Percentiles rank a stretch among this genome's conserved stretches.
Evolutionary conservation across 192 early-diverging fungal species (phyloP).

Genomic region (Phlyctochytrium arcticum): DNA sequence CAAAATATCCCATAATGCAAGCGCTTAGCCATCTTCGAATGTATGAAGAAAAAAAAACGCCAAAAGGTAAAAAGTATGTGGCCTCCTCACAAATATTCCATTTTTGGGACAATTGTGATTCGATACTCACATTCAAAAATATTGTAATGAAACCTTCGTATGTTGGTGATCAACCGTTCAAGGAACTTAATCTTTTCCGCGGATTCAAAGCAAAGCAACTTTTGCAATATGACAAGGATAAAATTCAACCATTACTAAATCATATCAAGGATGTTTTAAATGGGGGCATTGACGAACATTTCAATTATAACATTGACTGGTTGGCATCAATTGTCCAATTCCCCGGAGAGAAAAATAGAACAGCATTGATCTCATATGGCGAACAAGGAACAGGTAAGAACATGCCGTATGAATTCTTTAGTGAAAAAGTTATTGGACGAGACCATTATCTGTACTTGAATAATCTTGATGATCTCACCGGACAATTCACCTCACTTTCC

Average conservation of each 20-base stretch:
- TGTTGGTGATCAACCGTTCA: not conserved
- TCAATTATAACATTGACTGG: not conserved
- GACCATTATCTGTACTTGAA: slow-evolving; percentile 1
- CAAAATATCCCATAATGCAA: not conserved
- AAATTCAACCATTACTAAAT: not conserved
- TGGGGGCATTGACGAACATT: not conserved
- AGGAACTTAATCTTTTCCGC: slow-evolving; percentile 8
- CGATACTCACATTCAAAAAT: not conserved
- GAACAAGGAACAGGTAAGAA: slow-evolving; percentile 10
- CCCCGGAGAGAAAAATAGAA: not conserved
- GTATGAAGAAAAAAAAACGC: not conserved
- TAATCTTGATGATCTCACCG: slow-evolving; percentile 7
- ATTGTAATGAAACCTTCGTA: not conserved
- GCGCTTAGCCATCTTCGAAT: not conserved
- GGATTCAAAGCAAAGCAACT: slow-evolving; percentile 4
- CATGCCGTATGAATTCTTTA: slow-evolving; percentile 8
- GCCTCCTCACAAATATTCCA: not conserved
- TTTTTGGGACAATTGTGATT: not conserved
- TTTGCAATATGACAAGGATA: not conserved
- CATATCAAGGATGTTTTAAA: not conserved
- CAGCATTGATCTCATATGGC: not conserved
- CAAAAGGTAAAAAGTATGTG: not conserved
- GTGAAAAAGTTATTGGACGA: not conserved
- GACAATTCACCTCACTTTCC: not conserved
- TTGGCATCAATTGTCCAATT: not conserved